A percentile compares a stretch with the other conserved stretches of the same genome.
Evolutionary conservation across 148 eudicot species (phyloP).

Genomic region (Polygonum maritimum): DNA sequence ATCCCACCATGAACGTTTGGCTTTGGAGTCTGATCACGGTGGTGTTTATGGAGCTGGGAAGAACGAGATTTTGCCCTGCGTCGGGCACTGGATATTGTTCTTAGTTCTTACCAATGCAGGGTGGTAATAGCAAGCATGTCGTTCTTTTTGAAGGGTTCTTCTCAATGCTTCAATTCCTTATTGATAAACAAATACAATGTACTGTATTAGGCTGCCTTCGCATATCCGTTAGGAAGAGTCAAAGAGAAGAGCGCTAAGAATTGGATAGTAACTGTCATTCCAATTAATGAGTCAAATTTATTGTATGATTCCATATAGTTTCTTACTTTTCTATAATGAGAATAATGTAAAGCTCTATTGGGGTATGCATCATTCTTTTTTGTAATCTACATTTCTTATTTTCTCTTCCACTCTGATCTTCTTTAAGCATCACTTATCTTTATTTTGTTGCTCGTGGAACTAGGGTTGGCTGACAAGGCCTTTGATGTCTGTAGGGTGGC

Average conservation of each 20-base stretch:
- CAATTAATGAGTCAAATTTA: background rate
- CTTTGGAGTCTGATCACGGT: background rate
- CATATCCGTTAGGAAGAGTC: background rate
- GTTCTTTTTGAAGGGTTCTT: background rate
- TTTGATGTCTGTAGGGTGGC: conserved; percentile 16
- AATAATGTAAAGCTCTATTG: background rate
- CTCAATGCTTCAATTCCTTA: background rate
- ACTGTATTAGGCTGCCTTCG: background rate
- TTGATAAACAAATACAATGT: background rate
- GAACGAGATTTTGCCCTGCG: background rate
- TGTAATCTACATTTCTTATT: background rate
- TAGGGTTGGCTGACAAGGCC: conserved; percentile 5
- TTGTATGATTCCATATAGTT: background rate
- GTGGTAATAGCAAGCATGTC: background rate
- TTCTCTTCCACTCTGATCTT: background rate
- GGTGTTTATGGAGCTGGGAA: background rate
- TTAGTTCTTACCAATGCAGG: background rate
- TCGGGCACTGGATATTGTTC: background rate
- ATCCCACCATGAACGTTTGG: background rate
- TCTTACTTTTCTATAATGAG: background rate
- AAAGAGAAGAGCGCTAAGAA: background rate
- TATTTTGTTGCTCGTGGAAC: background rate
- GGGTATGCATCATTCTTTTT: background rate
- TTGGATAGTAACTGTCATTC: background rate
- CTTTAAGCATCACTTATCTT: background rate